phyloP scores from a whole-genome alignment of 768 basidiomycete genomes.

The Trametes cingulata region DNA sequence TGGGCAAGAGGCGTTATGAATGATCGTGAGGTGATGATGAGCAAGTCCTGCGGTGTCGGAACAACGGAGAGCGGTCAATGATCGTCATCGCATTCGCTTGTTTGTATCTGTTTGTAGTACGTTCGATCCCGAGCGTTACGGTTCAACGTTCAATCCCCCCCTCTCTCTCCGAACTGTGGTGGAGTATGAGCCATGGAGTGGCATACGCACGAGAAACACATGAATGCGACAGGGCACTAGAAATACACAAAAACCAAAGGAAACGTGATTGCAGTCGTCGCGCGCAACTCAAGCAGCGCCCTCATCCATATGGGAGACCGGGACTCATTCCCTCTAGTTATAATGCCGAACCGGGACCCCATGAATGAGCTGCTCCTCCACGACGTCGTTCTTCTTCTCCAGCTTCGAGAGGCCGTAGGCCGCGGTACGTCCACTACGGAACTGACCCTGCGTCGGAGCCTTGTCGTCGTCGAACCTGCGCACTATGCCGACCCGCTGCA shows the following conservation, averaged over 20 bases:
- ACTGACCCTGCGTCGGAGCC: constrained; percentile 33
- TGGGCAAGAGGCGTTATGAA: neutral
- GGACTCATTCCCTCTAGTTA: too few species aligned
- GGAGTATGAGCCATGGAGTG: too few species aligned
- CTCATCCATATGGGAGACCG: too few species aligned
- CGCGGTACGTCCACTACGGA: constrained; percentile 31
- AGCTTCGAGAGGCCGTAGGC: constrained; percentile 35
- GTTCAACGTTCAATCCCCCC: too few species aligned
- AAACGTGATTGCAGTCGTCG: too few species aligned
- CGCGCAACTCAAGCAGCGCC: too few species aligned
- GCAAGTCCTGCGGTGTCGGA: too few species aligned
- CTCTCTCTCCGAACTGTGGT: too few species aligned
- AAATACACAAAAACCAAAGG: too few species aligned
- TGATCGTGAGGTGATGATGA: neutral
- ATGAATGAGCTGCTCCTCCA: constrained; percentile 37
- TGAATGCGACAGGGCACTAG: too few species aligned
- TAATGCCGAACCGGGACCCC: constrained; percentile 37
- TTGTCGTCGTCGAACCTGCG: constrained; percentile 32
- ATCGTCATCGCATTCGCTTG: neutral
- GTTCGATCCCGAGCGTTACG: too few species aligned
- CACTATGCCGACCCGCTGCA: constrained; percentile 33
- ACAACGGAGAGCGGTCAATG: neutral
- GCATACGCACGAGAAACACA: too few species aligned
- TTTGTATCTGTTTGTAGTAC: constrained; percentile 12
- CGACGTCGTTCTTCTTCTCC: constrained; percentile 30